Evolutionary conservation across 2,329 filamentous ascomycete genomes (phyloP), one percentile per base, ranked within the genome.

Genomic region (Penicillium sp.): DNA sequence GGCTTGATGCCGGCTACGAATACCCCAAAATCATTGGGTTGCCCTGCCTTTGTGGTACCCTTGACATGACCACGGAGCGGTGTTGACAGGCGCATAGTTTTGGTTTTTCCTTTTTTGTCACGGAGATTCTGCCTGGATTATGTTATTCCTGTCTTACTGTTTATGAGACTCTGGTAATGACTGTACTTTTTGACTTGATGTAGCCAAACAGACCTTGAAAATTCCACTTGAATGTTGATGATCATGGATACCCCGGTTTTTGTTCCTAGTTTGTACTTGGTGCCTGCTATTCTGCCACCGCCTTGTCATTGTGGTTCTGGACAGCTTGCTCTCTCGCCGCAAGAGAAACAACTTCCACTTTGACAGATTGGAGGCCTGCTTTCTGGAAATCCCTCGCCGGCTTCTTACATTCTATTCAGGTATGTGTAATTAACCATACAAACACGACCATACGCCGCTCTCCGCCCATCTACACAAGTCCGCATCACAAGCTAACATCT

Each of bases 11-110:
- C 34, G 31, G 44, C 42, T 42, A 57, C 41, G 41, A 55, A 59
- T 58, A 58, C 50, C 56, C 54, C 50, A 42, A 47, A 46, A 47
- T 47, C 37, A 51, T 40, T 44, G 39, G 36, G 46, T 47, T n/a
- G 18, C 44, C 41, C 47, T 44, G 44, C 20, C 51, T 54, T 53
- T 57, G 49, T 54, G 31, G 31, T 34, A 50, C 52, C 49, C 52
- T 56, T 52, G 52, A 59, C 51, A 60, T 54, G 55, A 57, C 51
- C 58, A 64, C 59, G 56, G 50, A 62, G 57, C 53, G 63, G 62
- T 62, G 63, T 66, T 65, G 52, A 48, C 46, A 51, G 61, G 61
- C 60, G 62, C 57, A 60, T 56, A 42, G 27, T 47, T 44, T 47
- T 52, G 56, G 46, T 55, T 54, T 50, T 51, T n/a, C n/a, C n/a